phyloP scores from a whole-genome alignment of 225 moss, liverwort and hornwort genomes.

The Marchantia paleacea region DNA sequence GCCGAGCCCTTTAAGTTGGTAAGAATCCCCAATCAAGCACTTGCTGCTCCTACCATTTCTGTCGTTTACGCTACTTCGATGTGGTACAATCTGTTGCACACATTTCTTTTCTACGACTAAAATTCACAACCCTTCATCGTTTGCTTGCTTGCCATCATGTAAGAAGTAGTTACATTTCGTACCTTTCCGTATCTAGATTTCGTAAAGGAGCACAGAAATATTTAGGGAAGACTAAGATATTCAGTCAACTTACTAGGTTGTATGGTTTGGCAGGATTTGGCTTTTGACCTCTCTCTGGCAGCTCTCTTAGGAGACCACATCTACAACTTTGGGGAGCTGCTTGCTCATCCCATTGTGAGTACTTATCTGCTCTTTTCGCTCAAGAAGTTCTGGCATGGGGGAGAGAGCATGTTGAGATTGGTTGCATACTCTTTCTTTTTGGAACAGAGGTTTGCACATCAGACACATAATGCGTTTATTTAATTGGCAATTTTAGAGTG shows the following conservation, averaged over 20 bases:
- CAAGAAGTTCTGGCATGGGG: neutral
- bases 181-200: too few relatives aligned
- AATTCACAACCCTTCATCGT: too few relatives aligned
- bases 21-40: neutral
- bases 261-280: constrained; percentile 68
- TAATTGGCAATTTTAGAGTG: neutral
- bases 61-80: too few relatives aligned
- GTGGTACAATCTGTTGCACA: too few relatives aligned
- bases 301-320: constrained; percentile 95
- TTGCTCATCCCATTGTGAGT: constrained; percentile 92
- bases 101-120: too few relatives aligned
- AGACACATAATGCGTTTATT: neutral
- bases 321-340: constrained; percentile 99
- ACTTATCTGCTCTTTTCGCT: neutral
- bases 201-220: too few relatives aligned
- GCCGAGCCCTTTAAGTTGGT: constrained; percentile 96
- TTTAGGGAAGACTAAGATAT: neutral
- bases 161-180: too few relatives aligned
- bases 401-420: neutral
- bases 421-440: neutral
- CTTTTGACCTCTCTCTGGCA: constrained; percentile 94
- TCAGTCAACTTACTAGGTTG: neutral
- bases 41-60: neutral
- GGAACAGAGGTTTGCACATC: neutral
- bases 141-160: too few relatives aligned